Evolutionary conservation across 2,329 filamentous ascomycete genomes (phyloP).

Genomic region (Scedosporium dehoogii): DNA sequence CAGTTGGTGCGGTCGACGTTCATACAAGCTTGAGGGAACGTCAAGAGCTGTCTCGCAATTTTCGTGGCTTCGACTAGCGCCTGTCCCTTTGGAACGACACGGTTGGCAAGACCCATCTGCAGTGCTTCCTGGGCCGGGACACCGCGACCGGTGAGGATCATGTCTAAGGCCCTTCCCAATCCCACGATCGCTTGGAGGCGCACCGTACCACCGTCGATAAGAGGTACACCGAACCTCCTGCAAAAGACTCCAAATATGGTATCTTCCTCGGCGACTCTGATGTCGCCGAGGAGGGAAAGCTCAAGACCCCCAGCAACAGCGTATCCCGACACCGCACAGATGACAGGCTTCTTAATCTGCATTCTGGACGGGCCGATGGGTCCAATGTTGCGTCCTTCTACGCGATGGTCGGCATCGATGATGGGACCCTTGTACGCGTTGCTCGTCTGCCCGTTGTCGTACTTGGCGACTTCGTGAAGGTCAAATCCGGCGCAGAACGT

Average conservation of each 20-base stretch:
- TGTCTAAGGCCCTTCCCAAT: slow-evolving; percentile 41
- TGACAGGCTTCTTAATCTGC: too few relatives aligned
- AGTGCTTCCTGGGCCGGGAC: slow-evolving; percentile 39
- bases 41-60: slow-evolving; percentile 34
- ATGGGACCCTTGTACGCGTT: too few relatives aligned
- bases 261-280: slow-evolving; percentile 42
- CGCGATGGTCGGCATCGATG: too few relatives aligned
- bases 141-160: slow-evolving; percentile 43
- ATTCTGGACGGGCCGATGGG: too few relatives aligned
- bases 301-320: slow-evolving; percentile 27
- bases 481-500: slow-evolving; percentile 46
- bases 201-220: slow-evolving; percentile 32
- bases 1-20: slow-evolving; percentile 35
- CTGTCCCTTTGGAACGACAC: slow-evolving; percentile 39
- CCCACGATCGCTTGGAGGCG: slow-evolving; percentile 40
- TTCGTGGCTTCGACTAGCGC: slow-evolving; percentile 36
- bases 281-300: slow-evolving; percentile 39
- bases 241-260: slow-evolving; percentile 47
- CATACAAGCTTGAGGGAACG: slow-evolving; percentile 43
- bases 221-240: slow-evolving; percentile 26
- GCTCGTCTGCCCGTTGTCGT: slow-evolving; percentile 11
- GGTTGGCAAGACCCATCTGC: slow-evolving; percentile 40
- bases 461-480: slow-evolving; percentile 31
- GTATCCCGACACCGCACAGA: too few relatives aligned
- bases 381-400: too few relatives aligned